These are phyloP conservation scores for Dichomitus squalens DNA, from an alignment of 1,284 basidiomycete genomes.

Conservation along the genomic window DNA sequence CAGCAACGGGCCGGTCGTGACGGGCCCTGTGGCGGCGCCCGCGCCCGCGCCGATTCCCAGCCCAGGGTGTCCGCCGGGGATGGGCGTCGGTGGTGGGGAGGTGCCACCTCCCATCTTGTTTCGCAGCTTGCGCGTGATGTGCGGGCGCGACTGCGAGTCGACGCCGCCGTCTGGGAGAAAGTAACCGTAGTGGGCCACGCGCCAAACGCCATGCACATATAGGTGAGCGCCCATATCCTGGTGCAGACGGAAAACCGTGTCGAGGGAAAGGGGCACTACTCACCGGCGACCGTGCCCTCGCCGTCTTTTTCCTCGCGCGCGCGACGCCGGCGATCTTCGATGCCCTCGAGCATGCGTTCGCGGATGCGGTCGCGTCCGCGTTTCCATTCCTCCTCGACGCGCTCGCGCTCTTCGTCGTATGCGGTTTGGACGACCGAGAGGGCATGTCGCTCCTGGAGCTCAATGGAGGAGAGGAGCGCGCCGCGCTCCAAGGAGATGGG, in stretches of 20 bases:
- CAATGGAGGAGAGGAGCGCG: constrained; percentile 63
- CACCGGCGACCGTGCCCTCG: constrained; percentile 68
- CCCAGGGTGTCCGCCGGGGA: constrained; percentile 37
- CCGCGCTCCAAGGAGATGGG: constrained; percentile 75
- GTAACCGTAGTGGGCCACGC: background rate
- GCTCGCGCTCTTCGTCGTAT: constrained; percentile 74
- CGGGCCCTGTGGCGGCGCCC: constrained; percentile 47
- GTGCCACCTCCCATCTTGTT: constrained; percentile 65
- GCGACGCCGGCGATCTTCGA: constrained; percentile 73
- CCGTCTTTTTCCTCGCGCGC: constrained; percentile 84
- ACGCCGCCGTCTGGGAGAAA: constrained; percentile 57
- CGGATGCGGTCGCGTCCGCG: constrained; percentile 69
- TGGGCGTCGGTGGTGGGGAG: constrained; percentile 63
- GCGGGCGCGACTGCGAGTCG: constrained; percentile 74
- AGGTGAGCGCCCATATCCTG: constrained; percentile 5
- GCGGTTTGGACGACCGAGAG: constrained; percentile 63
- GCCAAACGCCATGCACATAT: background rate
- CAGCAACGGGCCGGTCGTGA: constrained; percentile 66
- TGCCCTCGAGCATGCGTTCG: constrained; percentile 77
- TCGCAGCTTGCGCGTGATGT: constrained; percentile 77
- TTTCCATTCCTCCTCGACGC: constrained; percentile 79
- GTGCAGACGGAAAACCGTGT: background rate
- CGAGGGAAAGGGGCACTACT: constrained; percentile 23
- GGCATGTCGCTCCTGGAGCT: constrained; percentile 64
- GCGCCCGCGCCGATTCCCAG: constrained; percentile 35